A percentile compares a stretch with the other conserved stretches of the same genome.
Conservation (phyloP, 169 alveolate species). For the Eimeria praecox region DNA sequence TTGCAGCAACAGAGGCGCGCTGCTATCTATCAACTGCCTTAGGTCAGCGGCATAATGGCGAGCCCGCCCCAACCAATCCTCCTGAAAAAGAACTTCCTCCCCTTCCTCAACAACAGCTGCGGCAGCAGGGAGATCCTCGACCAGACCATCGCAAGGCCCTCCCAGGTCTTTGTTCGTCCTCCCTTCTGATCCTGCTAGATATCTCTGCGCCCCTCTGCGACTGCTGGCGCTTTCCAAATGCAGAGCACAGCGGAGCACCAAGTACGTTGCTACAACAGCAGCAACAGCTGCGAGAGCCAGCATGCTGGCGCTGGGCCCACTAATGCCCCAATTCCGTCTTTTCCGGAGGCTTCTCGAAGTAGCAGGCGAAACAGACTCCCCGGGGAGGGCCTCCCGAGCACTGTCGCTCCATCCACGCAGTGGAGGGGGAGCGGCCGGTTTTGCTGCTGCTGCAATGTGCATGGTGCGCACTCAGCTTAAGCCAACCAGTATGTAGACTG, state of each 20-base stretch:
- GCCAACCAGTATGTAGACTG: background rate
- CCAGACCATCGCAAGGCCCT: background rate
- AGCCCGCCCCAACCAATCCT: background rate
- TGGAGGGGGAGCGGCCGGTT: background rate
- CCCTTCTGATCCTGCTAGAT: background rate
- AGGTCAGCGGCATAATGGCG: background rate
- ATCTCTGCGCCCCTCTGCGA: background rate
- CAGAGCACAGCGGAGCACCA: slow-evolving; percentile 16
- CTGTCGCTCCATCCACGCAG: background rate
- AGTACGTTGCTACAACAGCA: background rate
- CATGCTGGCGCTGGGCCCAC: background rate
- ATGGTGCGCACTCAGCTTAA: background rate
- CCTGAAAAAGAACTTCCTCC: background rate
- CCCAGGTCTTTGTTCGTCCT: background rate
- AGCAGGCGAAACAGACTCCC: background rate
- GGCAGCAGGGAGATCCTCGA: background rate
- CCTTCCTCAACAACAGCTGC: background rate
- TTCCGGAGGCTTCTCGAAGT: background rate
- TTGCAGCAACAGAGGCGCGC: background rate
- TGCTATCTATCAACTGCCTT: background rate
- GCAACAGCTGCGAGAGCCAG: background rate
- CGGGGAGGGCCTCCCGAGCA: background rate
- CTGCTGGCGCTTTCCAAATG: background rate
- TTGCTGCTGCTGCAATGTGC: background rate
- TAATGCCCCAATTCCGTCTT: background rate